Base-by-base conservation (phyloP, 2,329 filamentous ascomycete genomes). In the Pseudocercospora vitis region DNA sequence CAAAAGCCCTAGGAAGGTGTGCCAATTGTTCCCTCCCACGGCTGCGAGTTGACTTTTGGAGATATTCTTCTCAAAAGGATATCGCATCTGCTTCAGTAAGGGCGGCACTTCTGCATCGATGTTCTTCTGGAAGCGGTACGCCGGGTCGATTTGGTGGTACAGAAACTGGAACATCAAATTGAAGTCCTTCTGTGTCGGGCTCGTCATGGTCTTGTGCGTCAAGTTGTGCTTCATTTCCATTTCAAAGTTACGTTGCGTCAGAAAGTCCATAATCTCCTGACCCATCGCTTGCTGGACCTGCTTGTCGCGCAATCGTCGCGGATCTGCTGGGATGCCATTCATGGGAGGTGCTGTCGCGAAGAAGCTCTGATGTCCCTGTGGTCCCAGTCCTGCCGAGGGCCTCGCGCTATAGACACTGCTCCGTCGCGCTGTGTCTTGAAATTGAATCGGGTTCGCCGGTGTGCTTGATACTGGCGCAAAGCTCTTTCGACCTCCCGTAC, bases 161-260 rank as follows among this genome's bases (percentile, higher is more conserved):
- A 99, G 78, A 89, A 92, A 99, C 67, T 97, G 91, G 68, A 99
- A 99, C 81, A 99, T 95, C 72, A 83, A 87, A 67, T 95, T 94
- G 76, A 99, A 99, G 70, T 99, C 94, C 69, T 99, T 99, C 65
- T 97, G 92, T 0, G 92, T 99, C 0, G 94, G 95, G 37, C 89
- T 95, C 65, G 89, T 92, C 69, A 96, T 85, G 5, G 90, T 88
- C 65, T 96, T 96, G 59, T 88, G 87, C 0, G 89, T 89, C n/a
- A 99, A 78, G 1, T 85, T 87, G 70, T 97, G 89, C 74, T 95
- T 96, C 86, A 95, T 96, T 64, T 97, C 91, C 81, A 96, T 85
- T 73, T 99, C 94, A 66, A 97, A 99, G 68, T 96, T 96, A 71
- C 96, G 87, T 53, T 91, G 86, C 0, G 89, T 86, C 68, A 99